Conservation (phyloP, 129 eudicot genomes). For the Kitagawia praeruptora region DNA sequence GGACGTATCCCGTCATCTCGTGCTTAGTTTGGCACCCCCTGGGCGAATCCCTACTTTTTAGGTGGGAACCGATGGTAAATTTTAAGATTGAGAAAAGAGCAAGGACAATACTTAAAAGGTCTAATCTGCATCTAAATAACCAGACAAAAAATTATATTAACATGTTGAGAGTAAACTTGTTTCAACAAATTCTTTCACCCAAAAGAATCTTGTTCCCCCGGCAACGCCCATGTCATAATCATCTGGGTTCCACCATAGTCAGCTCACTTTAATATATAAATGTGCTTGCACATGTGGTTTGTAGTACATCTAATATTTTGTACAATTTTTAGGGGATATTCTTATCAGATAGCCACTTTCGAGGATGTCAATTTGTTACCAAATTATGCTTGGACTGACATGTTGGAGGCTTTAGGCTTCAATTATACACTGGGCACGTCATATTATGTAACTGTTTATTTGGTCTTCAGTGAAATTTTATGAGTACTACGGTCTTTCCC, state of each 20-base stretch:
- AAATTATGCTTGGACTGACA: background rate
- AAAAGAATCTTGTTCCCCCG: background rate
- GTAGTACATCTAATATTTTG: background rate
- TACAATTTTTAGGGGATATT: too few species aligned
- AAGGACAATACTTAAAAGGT: background rate
- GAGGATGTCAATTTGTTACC: background rate
- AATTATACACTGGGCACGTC: too few species aligned
- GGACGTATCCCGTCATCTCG: background rate
- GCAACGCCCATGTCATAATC: background rate
- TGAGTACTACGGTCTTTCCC: too few species aligned
- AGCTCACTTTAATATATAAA: background rate
- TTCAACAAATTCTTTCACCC: background rate
- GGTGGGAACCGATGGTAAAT: background rate
- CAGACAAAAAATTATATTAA: background rate
- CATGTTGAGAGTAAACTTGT: background rate
- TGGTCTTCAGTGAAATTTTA: too few species aligned
- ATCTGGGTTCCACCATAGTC: background rate
- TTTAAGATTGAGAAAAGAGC: background rate
- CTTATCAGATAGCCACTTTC: background rate
- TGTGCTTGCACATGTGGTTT: background rate
- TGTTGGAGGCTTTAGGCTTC: background rate
- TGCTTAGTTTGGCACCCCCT: background rate
- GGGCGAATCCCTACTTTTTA: background rate
- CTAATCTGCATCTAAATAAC: background rate
- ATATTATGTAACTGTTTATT: background rate